Conservation (phyloP, 2,329 filamentous ascomycete species). For the Fusarium azukiicola region DNA sequence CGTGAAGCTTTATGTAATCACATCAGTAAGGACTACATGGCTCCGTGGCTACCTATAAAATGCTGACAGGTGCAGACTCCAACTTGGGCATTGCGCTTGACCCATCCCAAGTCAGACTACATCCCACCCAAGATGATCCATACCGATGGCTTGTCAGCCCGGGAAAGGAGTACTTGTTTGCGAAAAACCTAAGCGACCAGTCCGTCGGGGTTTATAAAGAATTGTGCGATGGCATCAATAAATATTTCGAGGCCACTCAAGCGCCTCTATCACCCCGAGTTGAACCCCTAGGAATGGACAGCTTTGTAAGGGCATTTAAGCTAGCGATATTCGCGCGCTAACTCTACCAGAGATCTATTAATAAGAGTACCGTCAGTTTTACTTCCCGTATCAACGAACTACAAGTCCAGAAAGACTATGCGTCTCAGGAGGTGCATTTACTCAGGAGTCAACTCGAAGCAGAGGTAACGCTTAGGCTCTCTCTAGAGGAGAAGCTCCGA, state of each 20-base stretch:
- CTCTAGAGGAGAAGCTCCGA: constrained; percentile 18
- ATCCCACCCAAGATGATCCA: constrained; percentile 20
- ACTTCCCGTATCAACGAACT: constrained; percentile 18
- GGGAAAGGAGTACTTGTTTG: constrained; percentile 28
- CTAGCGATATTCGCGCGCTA: background rate
- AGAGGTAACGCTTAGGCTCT: constrained; percentile 4
- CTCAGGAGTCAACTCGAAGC: constrained; percentile 15
- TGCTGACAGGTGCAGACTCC: constrained; percentile 1
- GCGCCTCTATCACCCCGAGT: background rate
- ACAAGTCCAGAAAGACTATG: constrained; percentile 22
- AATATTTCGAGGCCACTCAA: constrained; percentile 13
- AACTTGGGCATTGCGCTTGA: constrained; percentile 21
- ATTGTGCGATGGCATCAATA: constrained; percentile 9
- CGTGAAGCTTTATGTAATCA: constrained; percentile 9
- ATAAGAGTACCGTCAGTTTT: background rate
- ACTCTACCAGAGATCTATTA: background rate
- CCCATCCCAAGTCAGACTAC: constrained; percentile 28
- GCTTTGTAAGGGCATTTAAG: background rate
- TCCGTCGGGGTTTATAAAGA: constrained; percentile 23
- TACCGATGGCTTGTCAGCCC: constrained; percentile 25
- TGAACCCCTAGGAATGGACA: background rate
- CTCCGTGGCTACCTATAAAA: background rate
- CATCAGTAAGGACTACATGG: constrained; percentile 6
- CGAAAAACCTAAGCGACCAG: constrained; percentile 30
- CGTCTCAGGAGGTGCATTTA: constrained; percentile 9